Conservation (phyloP, 257 asterid species). For the Eustoma russellianum region DNA sequence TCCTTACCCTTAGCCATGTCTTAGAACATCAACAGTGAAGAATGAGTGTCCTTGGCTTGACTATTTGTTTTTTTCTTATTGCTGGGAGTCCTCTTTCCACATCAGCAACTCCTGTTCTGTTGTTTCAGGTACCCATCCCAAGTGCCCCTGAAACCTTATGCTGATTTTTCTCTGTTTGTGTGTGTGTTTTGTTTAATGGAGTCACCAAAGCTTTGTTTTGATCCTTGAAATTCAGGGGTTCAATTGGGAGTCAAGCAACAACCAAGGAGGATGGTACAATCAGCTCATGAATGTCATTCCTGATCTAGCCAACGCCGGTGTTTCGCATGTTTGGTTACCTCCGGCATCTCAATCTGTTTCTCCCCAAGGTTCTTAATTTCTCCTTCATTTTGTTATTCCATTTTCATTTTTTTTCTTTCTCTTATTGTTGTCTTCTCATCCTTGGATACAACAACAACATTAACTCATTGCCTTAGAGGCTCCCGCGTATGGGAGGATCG, state of each 20-base stretch:
- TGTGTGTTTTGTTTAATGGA: neutral
- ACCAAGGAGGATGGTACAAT: constrained; percentile 55
- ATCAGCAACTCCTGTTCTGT: constrained; percentile 10
- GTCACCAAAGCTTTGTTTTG: neutral
- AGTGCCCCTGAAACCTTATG: neutral
- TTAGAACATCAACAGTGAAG: neutral
- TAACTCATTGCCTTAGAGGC: no score
- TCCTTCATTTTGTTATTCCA: no score
- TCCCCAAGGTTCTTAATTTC: constrained; percentile 35
- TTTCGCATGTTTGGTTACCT: constrained; percentile 89
- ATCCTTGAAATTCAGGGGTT: constrained; percentile 11
- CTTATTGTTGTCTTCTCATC: neutral
- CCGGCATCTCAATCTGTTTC: constrained; percentile 67
- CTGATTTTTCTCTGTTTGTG: neutral
- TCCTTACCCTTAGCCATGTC: neutral
- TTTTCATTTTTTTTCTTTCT: neutral
- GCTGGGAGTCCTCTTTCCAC: neutral
- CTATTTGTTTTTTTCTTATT: neutral
- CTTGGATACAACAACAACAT: no score
- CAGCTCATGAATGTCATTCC: constrained; percentile 30
- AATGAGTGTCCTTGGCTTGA: neutral
- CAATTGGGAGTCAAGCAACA: constrained; percentile 21
- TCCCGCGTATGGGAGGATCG: no score
- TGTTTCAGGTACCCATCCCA: constrained; percentile 13
- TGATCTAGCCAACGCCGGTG: constrained; percentile 51